These are phyloP conservation scores for Aspergillus transmontanensis DNA, from an alignment of 2,329 filamentous ascomycete genomes.

Conservation along the genomic window DNA sequence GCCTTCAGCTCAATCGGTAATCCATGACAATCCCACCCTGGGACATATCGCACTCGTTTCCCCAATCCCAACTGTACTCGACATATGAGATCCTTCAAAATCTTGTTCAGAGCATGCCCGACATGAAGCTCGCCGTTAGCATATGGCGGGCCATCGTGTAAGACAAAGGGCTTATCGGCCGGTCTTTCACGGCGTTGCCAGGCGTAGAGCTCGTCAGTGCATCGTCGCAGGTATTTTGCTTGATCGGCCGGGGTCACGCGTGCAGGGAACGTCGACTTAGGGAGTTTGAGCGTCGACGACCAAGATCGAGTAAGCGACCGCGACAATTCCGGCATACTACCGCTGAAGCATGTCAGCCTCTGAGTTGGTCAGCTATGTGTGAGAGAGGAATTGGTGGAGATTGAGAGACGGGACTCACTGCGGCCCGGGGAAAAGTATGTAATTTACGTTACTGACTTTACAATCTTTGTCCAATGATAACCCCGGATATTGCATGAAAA, in stretches of 20 bases:
- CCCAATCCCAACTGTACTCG: constrained; percentile 79
- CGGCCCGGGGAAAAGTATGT: not conserved
- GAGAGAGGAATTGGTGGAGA: not conserved
- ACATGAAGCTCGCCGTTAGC: constrained; percentile 91
- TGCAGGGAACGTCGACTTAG: constrained; percentile 70
- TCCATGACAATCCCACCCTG: constrained; percentile 98
- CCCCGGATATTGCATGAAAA: not conserved
- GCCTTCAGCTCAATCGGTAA: constrained; percentile 97
- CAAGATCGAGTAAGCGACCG: constrained; percentile 55
- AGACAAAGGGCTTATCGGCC: constrained; percentile 65
- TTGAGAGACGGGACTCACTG: not conserved
- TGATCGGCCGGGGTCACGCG: constrained; percentile 50
- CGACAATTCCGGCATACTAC: constrained; percentile 43
- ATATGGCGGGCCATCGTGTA: constrained; percentile 96
- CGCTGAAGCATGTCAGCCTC: constrained; percentile 29
- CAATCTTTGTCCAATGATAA: not conserved
- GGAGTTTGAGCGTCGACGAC: constrained; percentile 74
- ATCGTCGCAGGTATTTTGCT: constrained; percentile 68
- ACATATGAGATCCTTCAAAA: constrained; percentile 91
- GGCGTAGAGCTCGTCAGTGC: constrained; percentile 82
- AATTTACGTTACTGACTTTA: not conserved
- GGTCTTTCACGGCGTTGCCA: constrained; percentile 71
- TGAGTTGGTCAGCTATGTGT: constrained; percentile 10
- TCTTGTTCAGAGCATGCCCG: constrained; percentile 95
- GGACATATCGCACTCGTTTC: constrained; percentile 75